Base-by-base conservation (phyloP, 108 stramenopile genomes). In the Cylindrotheca closterium region DNA sequence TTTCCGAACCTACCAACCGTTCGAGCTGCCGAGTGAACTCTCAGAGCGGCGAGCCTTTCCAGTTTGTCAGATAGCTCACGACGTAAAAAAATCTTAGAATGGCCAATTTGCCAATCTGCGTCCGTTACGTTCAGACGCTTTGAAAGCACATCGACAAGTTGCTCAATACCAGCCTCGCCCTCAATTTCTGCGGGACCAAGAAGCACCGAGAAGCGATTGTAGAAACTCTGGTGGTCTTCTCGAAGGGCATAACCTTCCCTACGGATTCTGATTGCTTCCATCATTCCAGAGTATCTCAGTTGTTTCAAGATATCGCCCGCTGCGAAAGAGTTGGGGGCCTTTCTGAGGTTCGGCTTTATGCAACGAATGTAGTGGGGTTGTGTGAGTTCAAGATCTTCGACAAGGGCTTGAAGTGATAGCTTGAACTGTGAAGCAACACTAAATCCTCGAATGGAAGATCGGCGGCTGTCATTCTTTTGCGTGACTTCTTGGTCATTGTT, bases 241-340 rank as follows among this genome's bases (percentile, higher is more conserved):
- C 96, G 84, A n/a, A 93, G 70, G 25, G 92, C 81, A 64, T 97
- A 97, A 12, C 94, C 93, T 67, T 96, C 91, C 46, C 95, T 79
- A 10, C 98, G 86, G 68, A 99, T 96, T 22, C 96, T 88, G 57
- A 99, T 94, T 28, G 97, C 92, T 78, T 99, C 98, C 90, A 99
- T 89, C 96, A 97, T 97, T 54, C 98, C 98, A n/a, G 96, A 90
- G 69, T 98, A 97, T 58, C 93, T 81, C 5, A 99, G 79, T 75
- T 99, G 98, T 55, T 88, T 67, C 31, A 97, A 60, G 4, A 95
- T 83, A 69, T 92, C 89, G 19, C 86, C 87, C 29, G 89, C 67
- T 51, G 81, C 74, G 63, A 96, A 89, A 26, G 71, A 37, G 54
- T 84, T 80, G 0, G 87, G 73, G 19, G 80, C 53, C 57, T 95